These are phyloP conservation scores for Cytospora paraplurivora DNA, from an alignment of 2,329 filamentous ascomycete species.

Conservation along the genomic window DNA sequence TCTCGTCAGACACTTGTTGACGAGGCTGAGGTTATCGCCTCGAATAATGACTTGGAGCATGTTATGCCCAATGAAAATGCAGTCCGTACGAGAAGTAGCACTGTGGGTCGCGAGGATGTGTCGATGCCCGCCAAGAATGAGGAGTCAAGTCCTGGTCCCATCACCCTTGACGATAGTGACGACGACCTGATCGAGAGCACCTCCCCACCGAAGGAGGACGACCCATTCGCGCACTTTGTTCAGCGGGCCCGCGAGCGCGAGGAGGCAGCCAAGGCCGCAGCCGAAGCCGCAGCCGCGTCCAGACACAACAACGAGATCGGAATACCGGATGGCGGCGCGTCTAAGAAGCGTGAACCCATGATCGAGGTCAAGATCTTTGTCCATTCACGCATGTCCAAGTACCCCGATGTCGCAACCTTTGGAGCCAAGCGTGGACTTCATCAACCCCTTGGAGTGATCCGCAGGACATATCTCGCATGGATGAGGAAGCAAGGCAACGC, in stretches of 20 bases:
- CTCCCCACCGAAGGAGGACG: slow-evolving; percentile 36
- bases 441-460: slow-evolving; percentile 23
- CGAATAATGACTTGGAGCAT: slow-evolving; percentile 33
- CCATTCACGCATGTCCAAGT: slow-evolving; percentile 62
- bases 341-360: slow-evolving; percentile 1
- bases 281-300: slow-evolving; percentile 31
- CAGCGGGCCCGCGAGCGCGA: slow-evolving; percentile 44
- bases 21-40: slow-evolving; percentile 29
- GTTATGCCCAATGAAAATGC: slow-evolving; percentile 23
- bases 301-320: slow-evolving; percentile 28
- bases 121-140: slow-evolving; percentile 8
- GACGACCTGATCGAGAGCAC: slow-evolving; percentile 17
- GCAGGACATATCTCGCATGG: slow-evolving; percentile 7
- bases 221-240: slow-evolving; percentile 51
- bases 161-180: slow-evolving; percentile 32
- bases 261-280: slow-evolving; percentile 33
- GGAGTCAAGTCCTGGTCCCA: slow-evolving; percentile 18
- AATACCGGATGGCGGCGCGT: not conserved
- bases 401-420: slow-evolving; percentile 24
- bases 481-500: not conserved
- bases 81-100: not conserved
- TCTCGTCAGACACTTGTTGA: slow-evolving; percentile 14
- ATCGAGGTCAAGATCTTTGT: slow-evolving; percentile 62
- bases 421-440: slow-evolving; percentile 20
- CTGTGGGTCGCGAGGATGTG: slow-evolving; percentile 23